Base-by-base conservation (phyloP, 306 rosid genomes). In the Lablab purpureus region DNA sequence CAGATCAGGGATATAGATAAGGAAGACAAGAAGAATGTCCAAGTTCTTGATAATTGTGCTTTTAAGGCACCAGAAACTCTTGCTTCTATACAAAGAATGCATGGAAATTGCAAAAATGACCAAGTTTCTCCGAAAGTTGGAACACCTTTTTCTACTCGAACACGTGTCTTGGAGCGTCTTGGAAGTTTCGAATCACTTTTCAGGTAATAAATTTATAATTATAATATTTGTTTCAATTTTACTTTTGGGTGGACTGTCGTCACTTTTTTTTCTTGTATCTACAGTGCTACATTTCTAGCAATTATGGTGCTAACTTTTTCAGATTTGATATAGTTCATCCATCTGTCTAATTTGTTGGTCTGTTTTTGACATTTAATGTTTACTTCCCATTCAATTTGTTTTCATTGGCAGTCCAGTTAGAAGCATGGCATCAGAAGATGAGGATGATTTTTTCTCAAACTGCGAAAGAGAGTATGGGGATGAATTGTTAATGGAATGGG, bases 361-460 rank as follows among this genome's bases (percentile, higher is more conserved):
- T 50, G 10, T 34, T 66, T 65, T 18, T 76, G 80, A 72, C 56
- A 22, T 59, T 18, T 56, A 21, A 23, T 69, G 59, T 69, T 72
- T 62, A 51, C 43, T 74, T 74, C 77, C 60, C 18, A 32, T 77
- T 63, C 82, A 74, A 64, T 75, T 64, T 86, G 62, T 85, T 89
- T 75, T 87, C 72, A 77, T 87, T 90, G 92, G 93, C 99, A 95
- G 99, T 89, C 98, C 99, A 92, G 95, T 59, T 80, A 91, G 87
- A 92, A 90, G 99, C 94, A 77, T 87, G 80, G 78, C 72, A 56
- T 92, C 90, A 10, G 97, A 92, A 87, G 99, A 95, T 78, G 93
- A 91, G 2, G 94, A 88, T n/a, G 90, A 93, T 46, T 75, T 51
- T 78, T 89, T 86, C 83, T 50, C 87, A 49, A 86, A 79, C 84